These are phyloP conservation scores for Erythrophleum ivorense DNA, from an alignment of 331 rosid species.

Conservation along the genomic window DNA sequence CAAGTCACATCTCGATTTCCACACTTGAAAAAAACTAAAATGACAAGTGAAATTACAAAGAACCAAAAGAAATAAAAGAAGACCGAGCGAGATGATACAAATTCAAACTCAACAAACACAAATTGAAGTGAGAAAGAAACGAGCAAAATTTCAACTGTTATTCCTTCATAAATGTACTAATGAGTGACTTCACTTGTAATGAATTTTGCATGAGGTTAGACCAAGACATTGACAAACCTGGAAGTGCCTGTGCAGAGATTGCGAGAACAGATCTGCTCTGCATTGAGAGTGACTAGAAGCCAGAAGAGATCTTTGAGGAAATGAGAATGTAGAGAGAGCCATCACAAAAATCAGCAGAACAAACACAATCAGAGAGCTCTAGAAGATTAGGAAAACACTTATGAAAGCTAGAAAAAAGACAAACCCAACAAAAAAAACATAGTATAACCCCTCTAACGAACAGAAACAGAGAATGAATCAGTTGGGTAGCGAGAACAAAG, in stretches of 20 bases:
- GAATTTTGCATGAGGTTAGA: neutral
- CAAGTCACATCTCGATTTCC: conserved; percentile 15
- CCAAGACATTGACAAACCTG: conserved; percentile 48
- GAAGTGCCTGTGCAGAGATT: conserved; percentile 46
- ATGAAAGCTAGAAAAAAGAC: conserved; percentile 33
- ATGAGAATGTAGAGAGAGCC: conserved; percentile 75
- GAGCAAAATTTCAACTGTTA: neutral
- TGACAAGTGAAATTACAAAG: neutral
- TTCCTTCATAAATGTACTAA: conserved; percentile 6
- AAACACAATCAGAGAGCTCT: neutral
- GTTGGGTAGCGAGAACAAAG: neutral
- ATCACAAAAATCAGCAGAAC: conserved; percentile 39
- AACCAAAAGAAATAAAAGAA: conserved; percentile 6
- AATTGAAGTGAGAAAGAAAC: neutral
- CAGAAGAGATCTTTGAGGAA: conserved; percentile 44
- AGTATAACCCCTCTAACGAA: neutral
- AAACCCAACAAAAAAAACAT: conserved; percentile 33
- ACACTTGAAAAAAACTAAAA: conserved; percentile 5
- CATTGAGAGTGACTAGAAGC: conserved; percentile 46
- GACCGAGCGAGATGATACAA: conserved; percentile 7
- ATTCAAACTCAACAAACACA: neutral
- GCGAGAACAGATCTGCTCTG: conserved; percentile 51
- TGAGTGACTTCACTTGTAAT: neutral
- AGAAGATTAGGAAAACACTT: neutral
- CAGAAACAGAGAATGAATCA: neutral